Base-by-base conservation (phyloP, 768 basidiomycete genomes). In the Amanita rubescens region DNA sequence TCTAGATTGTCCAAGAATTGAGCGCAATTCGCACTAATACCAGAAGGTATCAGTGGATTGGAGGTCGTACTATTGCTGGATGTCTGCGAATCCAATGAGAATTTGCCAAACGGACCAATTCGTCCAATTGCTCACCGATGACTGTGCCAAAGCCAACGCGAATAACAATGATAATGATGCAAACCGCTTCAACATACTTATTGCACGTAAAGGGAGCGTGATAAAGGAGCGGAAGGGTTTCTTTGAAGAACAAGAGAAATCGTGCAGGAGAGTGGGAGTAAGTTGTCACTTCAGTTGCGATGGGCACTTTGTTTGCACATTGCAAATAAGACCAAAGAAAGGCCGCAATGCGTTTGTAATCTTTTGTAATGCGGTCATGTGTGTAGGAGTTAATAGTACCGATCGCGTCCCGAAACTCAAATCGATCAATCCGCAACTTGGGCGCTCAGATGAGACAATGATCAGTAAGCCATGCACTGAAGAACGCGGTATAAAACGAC, bases 1-100 rank as follows among this genome's bases (percentile, higher is more conserved):
- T 97, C 82, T 53, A 98, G 75, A 10, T 62, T 56, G 3, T 55
- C 68, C 59, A 94, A 75, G 75, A 82, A 95, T 3, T 62, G 55
- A 17, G 65, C 53, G 75, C 90, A 92, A 17, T 58, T 35, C 1
- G 57, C 1, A 62, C 77, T 80, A 62, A 92, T 81, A 50, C 71
- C 78, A 12, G 79, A 54, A n/a, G 92, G 91, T 64, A 94, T 84
- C 60, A 82, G 71, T 10, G 81, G 67, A 63, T 73, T 75, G 32
- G 67, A 56, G 45, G 73, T 63, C 35, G 69, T 58, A 14, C 63
- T 58, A 32, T 63, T 47, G 57, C 62, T 22, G 10, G 53, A 33
- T 2, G 25, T 35, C 44, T 48, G 17, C 25, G 44, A 48, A 24
- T 27, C 24, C n/a, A 24, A 39, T 55, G 22, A 49, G 30, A 11